These are phyloP conservation scores for Cordyceps pruinosa DNA, from an alignment of 2,329 filamentous ascomycete genomes.

Conservation along the genomic window DNA sequence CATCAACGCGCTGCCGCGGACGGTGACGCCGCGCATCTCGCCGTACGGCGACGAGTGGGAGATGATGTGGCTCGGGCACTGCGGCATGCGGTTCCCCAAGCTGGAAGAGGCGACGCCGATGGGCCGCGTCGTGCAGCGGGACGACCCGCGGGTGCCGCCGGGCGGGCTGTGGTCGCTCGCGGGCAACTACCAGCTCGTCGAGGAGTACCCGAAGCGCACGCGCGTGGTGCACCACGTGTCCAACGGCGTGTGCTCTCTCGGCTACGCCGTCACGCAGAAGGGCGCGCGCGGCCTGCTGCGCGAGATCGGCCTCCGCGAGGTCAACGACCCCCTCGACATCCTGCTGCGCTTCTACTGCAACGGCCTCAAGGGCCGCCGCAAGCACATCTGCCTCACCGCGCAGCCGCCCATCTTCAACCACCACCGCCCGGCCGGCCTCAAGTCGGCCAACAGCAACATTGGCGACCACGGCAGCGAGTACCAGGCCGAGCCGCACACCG, in stretches of 20 bases:
- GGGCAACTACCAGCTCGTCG: constrained; percentile 24
- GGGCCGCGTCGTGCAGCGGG: constrained; percentile 21
- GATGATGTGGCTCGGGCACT: constrained; percentile 42
- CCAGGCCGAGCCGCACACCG: constrained; percentile 17
- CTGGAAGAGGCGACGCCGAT: constrained; percentile 18
- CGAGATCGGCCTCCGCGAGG: constrained; percentile 28
- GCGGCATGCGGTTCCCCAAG: constrained; percentile 28
- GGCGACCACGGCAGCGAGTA: constrained; percentile 24
- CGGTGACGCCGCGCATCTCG: constrained; percentile 21
- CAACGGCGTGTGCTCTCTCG: constrained; percentile 32
- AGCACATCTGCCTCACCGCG: constrained; percentile 32
- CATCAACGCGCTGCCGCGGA: constrained; percentile 14
- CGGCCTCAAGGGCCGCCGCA: constrained; percentile 24
- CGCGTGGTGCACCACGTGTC: constrained; percentile 34
- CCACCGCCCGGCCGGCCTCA: constrained; percentile 33
- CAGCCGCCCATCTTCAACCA: constrained; percentile 39
- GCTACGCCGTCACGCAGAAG: constrained; percentile 36
- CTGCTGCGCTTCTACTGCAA: constrained; percentile 40
- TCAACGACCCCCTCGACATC: constrained; percentile 35
- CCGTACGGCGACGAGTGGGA: constrained; percentile 44
- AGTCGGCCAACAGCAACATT: constrained; percentile 29
- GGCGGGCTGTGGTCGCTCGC: constrained; percentile 24
- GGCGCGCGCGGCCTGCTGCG: constrained; percentile 36
- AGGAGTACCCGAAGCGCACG: constrained; percentile 31
- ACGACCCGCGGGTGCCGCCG: constrained; percentile 29